Percentiles rank a stretch among this genome's conserved stretches.
Conservation (phyloP, 495 filamentous ascomycete genomes). For the Podospora comata region DNA sequence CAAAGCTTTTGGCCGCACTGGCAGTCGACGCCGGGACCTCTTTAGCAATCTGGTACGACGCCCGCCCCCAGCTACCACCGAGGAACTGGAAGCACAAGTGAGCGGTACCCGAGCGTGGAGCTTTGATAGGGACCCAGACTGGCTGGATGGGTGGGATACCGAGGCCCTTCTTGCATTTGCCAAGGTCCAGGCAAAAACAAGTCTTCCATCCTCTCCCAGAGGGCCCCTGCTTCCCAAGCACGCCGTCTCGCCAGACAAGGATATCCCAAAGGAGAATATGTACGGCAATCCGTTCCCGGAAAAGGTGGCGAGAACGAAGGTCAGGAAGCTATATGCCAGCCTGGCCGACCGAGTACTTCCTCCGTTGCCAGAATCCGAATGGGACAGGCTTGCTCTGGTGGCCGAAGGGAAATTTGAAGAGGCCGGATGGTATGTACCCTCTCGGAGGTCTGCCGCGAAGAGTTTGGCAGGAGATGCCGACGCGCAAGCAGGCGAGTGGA, state of each 20-base stretch:
- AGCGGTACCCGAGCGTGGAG: not conserved
- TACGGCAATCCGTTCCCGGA: conserved; percentile 60
- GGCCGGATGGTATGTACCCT: conserved; percentile 28
- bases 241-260: conserved; percentile 38
- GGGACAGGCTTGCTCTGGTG: conserved; percentile 58
- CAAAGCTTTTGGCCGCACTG: conserved; percentile 70
- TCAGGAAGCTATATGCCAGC: conserved; percentile 56
- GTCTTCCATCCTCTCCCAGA: conserved; percentile 24
- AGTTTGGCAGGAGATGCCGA: not conserved
- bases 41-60: conserved; percentile 46
- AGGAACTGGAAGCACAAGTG: conserved; percentile 29
- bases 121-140: conserved; percentile 26
- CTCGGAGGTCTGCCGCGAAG: conserved; percentile 25
- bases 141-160: conserved; percentile 44
- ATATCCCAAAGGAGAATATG: conserved; percentile 57
- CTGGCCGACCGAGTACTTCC: conserved; percentile 60
- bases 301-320: conserved; percentile 55
- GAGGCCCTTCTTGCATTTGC: conserved; percentile 35
- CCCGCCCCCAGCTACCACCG: conserved; percentile 36
- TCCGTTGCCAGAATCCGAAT: conserved; percentile 66
- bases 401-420: conserved; percentile 53
- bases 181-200: conserved; percentile 19
- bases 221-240: conserved; percentile 39
- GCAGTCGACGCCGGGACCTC: conserved; percentile 63
- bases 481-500: conserved; percentile 13